Evolutionary conservation across 495 filamentous ascomycete genomes (phyloP).

Genomic region (Barbatosphaeria neglecta): DNA sequence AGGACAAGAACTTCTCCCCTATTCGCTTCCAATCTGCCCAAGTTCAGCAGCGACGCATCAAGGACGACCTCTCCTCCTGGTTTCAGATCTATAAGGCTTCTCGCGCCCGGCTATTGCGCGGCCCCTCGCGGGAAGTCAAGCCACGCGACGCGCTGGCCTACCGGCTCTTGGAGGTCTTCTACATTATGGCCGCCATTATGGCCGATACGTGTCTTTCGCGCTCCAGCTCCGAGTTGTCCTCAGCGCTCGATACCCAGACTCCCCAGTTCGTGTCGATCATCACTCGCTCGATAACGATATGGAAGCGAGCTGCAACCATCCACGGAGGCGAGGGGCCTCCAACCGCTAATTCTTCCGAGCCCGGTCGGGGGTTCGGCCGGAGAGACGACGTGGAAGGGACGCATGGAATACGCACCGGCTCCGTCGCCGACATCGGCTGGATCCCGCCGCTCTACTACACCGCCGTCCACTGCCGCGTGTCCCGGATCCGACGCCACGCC

Average conservation of each 20-base stretch:
- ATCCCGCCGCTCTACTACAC: constrained; percentile 42
- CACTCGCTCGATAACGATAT: constrained; percentile 16
- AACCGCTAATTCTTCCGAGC: background rate
- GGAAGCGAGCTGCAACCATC: constrained; percentile 3
- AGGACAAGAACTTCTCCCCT: background rate
- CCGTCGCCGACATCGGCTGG: constrained; percentile 35
- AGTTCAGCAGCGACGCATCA: constrained; percentile 7
- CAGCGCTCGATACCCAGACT: constrained; percentile 23
- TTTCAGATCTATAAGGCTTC: constrained; percentile 8
- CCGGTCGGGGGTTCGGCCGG: background rate
- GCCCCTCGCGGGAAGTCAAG: background rate
- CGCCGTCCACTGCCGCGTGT: constrained; percentile 46
- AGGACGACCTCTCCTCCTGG: constrained; percentile 12
- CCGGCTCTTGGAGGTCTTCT: constrained; percentile 28
- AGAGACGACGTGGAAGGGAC: background rate
- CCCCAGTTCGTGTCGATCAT: constrained; percentile 26
- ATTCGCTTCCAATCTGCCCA: background rate
- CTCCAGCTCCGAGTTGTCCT: constrained; percentile 25
- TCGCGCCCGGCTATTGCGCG: background rate
- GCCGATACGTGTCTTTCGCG: constrained; percentile 21
- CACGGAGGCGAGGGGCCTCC: background rate
- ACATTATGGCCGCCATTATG: constrained; percentile 39
- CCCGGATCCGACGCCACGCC: constrained; percentile 29
- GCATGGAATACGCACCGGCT: constrained; percentile 14
- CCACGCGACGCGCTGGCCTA: constrained; percentile 5